Percentiles rank a stretch among this genome's conserved stretches.
Conservation (phyloP, 2,329 filamentous ascomycete species). For the Myrmaecium sp. region DNA sequence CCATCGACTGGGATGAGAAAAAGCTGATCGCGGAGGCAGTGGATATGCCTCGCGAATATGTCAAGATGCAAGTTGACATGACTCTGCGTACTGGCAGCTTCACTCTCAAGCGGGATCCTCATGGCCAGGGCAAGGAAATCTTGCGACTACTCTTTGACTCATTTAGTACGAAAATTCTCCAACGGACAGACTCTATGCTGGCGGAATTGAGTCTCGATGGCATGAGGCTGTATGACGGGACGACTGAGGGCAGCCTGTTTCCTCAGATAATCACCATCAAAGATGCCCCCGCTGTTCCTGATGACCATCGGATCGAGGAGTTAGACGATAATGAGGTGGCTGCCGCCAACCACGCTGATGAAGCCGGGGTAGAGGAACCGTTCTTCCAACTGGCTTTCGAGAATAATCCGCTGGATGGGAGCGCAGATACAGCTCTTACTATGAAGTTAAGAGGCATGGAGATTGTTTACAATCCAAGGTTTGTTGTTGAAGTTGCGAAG, state of each 20-base stretch:
- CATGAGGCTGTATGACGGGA: slow-evolving; percentile 87
- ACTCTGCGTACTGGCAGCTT: slow-evolving; percentile 94
- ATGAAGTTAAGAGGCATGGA: slow-evolving; percentile 91
- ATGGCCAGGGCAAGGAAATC: slow-evolving; percentile 62
- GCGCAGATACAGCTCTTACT: slow-evolving; percentile 77
- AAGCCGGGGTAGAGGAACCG: slow-evolving; percentile 43
- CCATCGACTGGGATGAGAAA: slow-evolving; percentile 98
- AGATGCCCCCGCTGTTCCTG: slow-evolving; percentile 48
- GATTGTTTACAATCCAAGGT: slow-evolving; percentile 92
- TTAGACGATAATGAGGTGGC: slow-evolving; percentile 29
- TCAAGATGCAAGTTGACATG: slow-evolving; percentile 85
- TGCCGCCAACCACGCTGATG: slow-evolving; percentile 26
- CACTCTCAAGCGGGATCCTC: slow-evolving; percentile 71
- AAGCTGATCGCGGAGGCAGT: slow-evolving; percentile 73
- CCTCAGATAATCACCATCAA: slow-evolving; percentile 95
- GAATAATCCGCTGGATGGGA: slow-evolving; percentile 83
- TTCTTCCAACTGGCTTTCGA: slow-evolving; percentile 91
- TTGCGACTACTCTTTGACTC: slow-evolving; percentile 87
- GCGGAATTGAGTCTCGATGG: slow-evolving; percentile 82
- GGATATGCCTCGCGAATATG: slow-evolving; percentile 74
- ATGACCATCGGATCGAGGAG: slow-evolving; percentile 31
- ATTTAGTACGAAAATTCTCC: slow-evolving; percentile 77
- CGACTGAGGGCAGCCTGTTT: slow-evolving; percentile 76
- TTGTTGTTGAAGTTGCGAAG: slow-evolving; percentile 75
- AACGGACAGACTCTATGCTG: slow-evolving; percentile 80